Conservation (phyloP, 1,284 basidiomycete genomes). For the Rhodofomes roseus region DNA sequence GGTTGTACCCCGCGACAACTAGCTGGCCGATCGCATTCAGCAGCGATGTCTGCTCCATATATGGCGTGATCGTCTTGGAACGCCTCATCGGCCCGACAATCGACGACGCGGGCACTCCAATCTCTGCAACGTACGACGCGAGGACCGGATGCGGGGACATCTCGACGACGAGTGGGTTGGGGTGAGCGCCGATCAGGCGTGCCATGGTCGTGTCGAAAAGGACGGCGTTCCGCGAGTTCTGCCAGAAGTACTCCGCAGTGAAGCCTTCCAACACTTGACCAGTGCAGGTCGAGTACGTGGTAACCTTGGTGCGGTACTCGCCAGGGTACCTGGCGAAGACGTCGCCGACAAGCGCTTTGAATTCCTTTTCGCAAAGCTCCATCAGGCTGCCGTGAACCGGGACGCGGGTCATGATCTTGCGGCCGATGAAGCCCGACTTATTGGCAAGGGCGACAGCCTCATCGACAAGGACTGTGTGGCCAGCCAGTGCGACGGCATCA, state of each 20-base stretch:
- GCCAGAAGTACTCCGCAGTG: slow-evolving; percentile 33
- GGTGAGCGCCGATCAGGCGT: slow-evolving; percentile 10
- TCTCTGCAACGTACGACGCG: slow-evolving; percentile 27
- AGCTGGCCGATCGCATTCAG: slow-evolving; percentile 12
- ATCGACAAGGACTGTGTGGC: slow-evolving; percentile 11
- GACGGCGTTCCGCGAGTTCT: slow-evolving; percentile 29
- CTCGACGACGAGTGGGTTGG: slow-evolving; percentile 27
- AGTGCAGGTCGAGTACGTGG: slow-evolving; percentile 25
- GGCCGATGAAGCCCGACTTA: slow-evolving; percentile 27
- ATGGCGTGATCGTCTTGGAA: not conserved
- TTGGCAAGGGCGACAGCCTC: slow-evolving; percentile 23
- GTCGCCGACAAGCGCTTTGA: slow-evolving; percentile 15
- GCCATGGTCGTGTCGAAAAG: slow-evolving; percentile 24
- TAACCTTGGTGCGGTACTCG: slow-evolving; percentile 9
- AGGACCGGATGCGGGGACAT: slow-evolving; percentile 35
- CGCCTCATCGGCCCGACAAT: not conserved
- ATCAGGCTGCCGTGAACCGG: slow-evolving; percentile 33
- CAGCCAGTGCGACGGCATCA: slow-evolving; percentile 32
- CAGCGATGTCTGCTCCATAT: not conserved
- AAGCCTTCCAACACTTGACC: slow-evolving; percentile 18
- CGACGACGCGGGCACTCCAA: not conserved
- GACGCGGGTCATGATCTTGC: slow-evolving; percentile 28
- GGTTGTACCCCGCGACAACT: slow-evolving; percentile 11
- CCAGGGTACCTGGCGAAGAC: slow-evolving; percentile 22
- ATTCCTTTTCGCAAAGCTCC: slow-evolving; percentile 27